A percentile compares a stretch with the other conserved stretches of the same genome.
Evolutionary conservation across 139 green algal genomes (phyloP).

Genomic region (Volvox africanus): DNA sequence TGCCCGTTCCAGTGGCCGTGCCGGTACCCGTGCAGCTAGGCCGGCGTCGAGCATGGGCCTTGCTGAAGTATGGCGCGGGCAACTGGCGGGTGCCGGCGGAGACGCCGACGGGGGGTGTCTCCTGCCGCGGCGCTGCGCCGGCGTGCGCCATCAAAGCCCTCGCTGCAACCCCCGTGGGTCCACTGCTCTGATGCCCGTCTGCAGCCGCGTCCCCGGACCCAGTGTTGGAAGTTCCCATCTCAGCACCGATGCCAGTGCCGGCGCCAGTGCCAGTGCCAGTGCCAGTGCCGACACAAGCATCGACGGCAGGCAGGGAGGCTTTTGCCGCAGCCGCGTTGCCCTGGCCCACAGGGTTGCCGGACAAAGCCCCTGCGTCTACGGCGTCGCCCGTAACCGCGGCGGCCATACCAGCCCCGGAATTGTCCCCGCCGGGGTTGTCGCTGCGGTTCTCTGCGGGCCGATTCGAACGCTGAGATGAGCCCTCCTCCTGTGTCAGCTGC

Average conservation of each 20-base stretch:
- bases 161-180: not conserved
- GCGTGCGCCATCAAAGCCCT: not conserved
- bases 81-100: not conserved
- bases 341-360: not conserved
- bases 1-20: not conserved
- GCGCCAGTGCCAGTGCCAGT: not conserved
- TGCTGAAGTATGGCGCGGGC: not conserved
- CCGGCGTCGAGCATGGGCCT: not conserved
- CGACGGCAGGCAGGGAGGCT: not conserved
- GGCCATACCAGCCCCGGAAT: not conserved
- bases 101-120: constrained; percentile 21
- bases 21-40: not conserved
- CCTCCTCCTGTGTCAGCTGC: not conserved
- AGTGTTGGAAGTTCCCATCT: too few relatives aligned
- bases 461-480: constrained; percentile 1
- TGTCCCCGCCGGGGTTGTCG: not conserved
- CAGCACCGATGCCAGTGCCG: not conserved
- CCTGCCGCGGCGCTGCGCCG: not conserved
- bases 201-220: not conserved
- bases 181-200: constrained; percentile 2
- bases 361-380: not conserved
- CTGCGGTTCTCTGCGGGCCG: not conserved
- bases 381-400: not conserved
- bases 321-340: not conserved
- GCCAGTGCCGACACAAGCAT: not conserved